phyloP scores from a whole-genome alignment of 768 basidiomycete genomes.

The Phaeotremella fagi region DNA sequence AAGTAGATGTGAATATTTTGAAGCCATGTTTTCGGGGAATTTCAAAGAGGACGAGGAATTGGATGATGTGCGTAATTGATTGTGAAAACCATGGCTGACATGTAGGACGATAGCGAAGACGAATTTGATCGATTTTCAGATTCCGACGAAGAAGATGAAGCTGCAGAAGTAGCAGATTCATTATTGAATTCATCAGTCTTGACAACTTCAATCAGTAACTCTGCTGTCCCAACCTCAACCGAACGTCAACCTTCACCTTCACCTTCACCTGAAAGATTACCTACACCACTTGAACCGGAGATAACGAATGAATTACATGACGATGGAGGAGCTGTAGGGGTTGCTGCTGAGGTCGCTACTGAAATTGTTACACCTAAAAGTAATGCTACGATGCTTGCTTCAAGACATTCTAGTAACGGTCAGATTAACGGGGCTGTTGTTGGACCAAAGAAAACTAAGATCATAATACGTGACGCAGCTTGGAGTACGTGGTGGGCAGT shows the following conservation, averaged over 20 bases:
- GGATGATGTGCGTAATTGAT: slow-evolving; percentile 22
- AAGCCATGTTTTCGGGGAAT: slow-evolving; percentile 53
- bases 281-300: neutral
- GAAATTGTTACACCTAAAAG: neutral
- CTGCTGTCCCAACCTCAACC: slow-evolving; percentile 5
- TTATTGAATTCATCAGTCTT: slow-evolving; percentile 2
- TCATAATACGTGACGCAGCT: slow-evolving; percentile 59
- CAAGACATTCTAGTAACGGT: neutral
- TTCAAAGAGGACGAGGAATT: slow-evolving; percentile 33
- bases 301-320: neutral
- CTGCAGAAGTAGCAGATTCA: slow-evolving; percentile 1
- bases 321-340: slow-evolving; percentile 2
- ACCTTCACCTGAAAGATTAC: neutral
- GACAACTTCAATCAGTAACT: slow-evolving; percentile 20
- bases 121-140: slow-evolving; percentile 35
- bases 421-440: slow-evolving; percentile 1
- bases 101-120: slow-evolving; percentile 27
- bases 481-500: slow-evolving; percentile 63
- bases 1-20: slow-evolving; percentile 70
- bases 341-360: slow-evolving; percentile 9
- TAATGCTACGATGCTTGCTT: neutral
- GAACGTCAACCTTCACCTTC: slow-evolving; percentile 8
- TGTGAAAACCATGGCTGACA: neutral
- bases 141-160: slow-evolving; percentile 45
- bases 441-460: slow-evolving; percentile 57